phyloP scores from a whole-genome alignment of 2,329 filamentous ascomycete species.

The Elsinoe arachidis region DNA sequence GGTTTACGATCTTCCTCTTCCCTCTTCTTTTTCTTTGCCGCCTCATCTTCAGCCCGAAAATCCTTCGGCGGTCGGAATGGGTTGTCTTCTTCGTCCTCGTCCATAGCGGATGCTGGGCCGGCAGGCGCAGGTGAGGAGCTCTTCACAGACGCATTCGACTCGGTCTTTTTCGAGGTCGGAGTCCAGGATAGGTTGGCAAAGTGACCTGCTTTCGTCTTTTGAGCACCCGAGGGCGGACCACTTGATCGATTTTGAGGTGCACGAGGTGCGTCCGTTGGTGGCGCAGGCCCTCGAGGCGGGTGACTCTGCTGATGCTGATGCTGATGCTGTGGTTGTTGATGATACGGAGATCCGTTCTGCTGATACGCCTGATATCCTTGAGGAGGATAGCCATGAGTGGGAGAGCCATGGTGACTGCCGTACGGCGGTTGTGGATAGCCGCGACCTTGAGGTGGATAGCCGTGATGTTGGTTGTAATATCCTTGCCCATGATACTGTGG shows the following conservation, averaged over 20 bases:
- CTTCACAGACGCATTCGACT: constrained; percentile 15
- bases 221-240: constrained; percentile 26
- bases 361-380: constrained; percentile 37
- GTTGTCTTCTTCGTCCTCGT: constrained; percentile 49
- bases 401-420: constrained; percentile 33
- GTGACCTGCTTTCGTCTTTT: constrained; percentile 49
- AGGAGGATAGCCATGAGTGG: constrained; percentile 50
- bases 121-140: constrained; percentile 23
- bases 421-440: constrained; percentile 42
- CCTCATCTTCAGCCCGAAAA: constrained; percentile 55
- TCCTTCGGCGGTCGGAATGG: constrained; percentile 57
- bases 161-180: constrained; percentile 30
- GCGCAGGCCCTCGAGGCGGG: constrained; percentile 30
- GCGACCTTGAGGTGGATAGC: constrained; percentile 52
- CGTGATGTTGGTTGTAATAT: constrained; percentile 37
- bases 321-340: constrained; percentile 22
- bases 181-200: constrained; percentile 67
- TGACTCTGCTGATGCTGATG: constrained; percentile 43
- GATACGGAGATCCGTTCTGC: constrained; percentile 30
- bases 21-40: constrained; percentile 25
- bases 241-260: constrained; percentile 41
- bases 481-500: constrained; percentile 40
- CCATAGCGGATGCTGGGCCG: constrained; percentile 17
- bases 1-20: constrained; percentile 22
- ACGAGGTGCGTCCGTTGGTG: constrained; percentile 34